Percentiles rank a stretch among this genome's conserved stretches.
phyloP scores from a whole-genome alignment of 306 rosid species.

The Cajanus cajan region DNA sequence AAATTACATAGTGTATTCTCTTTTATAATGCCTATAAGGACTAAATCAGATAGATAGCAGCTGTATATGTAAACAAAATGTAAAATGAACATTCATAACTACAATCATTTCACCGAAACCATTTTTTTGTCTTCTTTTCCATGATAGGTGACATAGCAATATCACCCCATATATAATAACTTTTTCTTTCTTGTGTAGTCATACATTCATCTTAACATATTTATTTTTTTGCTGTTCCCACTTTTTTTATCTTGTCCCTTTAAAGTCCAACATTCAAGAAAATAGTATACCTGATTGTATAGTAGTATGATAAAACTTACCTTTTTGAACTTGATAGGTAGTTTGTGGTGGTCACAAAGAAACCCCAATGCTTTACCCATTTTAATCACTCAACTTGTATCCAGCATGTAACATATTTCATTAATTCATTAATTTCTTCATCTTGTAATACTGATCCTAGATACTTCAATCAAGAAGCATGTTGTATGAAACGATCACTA shows the following conservation, averaged over 20 bases:
- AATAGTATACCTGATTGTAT: neutral
- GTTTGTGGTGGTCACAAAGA: neutral
- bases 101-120: neutral
- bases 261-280: neutral
- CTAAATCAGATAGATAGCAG: neutral
- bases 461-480: neutral
- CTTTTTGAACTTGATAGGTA: neutral
- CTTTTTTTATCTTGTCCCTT: too few species aligned
- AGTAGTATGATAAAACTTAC: neutral
- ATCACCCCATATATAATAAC: neutral
- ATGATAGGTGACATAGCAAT: neutral
- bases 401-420: neutral
- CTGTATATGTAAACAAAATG: neutral
- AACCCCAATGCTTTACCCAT: neutral
- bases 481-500: neutral
- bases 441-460: neutral
- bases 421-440: neutral
- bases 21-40: neutral
- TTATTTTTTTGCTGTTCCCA: neutral
- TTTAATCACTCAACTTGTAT: neutral
- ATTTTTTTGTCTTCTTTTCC: neutral
- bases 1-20: conserved; percentile 1
- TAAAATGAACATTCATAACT: neutral
- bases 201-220: neutral
- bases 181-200: neutral